These are phyloP conservation scores for Colletotrichum limetticola DNA, from an alignment of 2,329 filamentous ascomycete species.

Conservation along the genomic window DNA sequence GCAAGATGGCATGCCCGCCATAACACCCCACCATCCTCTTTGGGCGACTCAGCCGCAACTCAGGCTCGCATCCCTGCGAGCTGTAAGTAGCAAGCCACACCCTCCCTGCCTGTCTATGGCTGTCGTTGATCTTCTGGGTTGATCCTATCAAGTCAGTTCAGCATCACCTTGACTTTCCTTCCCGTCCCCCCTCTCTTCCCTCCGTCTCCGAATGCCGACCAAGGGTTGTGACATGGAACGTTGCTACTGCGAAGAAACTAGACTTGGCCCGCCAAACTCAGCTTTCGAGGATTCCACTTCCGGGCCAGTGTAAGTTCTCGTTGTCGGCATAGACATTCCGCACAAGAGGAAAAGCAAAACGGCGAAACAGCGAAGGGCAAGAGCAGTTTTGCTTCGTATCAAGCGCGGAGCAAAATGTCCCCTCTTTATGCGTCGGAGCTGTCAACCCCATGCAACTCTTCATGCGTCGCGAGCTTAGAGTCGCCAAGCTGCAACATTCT, in stretches of 20 bases:
- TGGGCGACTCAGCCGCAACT: slow-evolving; percentile 30
- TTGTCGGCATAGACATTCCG: neutral
- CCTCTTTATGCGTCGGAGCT: slow-evolving; percentile 1
- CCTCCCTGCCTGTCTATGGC: neutral
- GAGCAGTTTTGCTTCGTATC: neutral
- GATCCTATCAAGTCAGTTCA: neutral
- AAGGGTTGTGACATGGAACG: neutral
- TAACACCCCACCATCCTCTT: slow-evolving; percentile 8
- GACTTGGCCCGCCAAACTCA: slow-evolving; percentile 14
- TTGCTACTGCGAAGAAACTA: neutral
- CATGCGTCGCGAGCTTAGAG: neutral
- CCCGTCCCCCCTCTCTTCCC: neutral
- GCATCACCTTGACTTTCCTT: neutral
- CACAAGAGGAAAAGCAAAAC: neutral
- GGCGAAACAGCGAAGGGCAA: neutral
- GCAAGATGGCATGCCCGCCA: neutral
- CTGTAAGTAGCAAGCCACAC: slow-evolving; percentile 26
- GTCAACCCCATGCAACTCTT: slow-evolving; percentile 1
- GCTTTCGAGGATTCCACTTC: neutral
- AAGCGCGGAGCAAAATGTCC: slow-evolving; percentile 16
- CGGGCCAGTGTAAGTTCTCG: neutral
- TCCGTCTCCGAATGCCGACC: slow-evolving; percentile 12
- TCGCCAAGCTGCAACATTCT: neutral
- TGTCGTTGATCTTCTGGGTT: neutral
- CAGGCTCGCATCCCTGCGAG: slow-evolving; percentile 16